Evolutionary conservation across 2,329 filamentous ascomycete species (phyloP), one percentile per base, ranked within the genome.

Genomic region (Thelonectria rubi): DNA sequence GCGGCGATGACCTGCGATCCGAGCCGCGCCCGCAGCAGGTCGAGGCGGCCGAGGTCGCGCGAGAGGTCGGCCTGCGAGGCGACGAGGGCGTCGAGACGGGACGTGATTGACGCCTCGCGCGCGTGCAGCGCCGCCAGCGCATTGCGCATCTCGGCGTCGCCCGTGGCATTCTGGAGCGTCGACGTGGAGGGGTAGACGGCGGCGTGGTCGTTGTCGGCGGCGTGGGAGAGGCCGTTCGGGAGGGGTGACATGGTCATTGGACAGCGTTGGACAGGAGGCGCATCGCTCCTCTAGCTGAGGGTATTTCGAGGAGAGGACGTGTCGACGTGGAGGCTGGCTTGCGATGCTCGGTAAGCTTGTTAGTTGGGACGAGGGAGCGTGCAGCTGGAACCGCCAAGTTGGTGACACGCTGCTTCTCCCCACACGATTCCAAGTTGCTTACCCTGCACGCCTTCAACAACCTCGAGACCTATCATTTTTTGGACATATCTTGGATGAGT

Each of bases 1-100:
- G 93, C 91, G 51, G 91, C 90, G 72, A 94, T 91, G 52, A 91
- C 91, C 74, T 98, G 95, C 5, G 93, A 88, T 60, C 93, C 93
- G 32, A 98, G 86, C 65, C 94, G 91, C 43, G 94, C 94, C 68
- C 95, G 91, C 56, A 97, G 85, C 30, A 97, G 84, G 77, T 99
- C 95, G 65, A 99, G 85, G 17, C 94, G 91, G 63, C 89, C 89
- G 52, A 99, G 84, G 72, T 97, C 93, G 67, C 93, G 91, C 18
- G 91, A 90, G 51, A 99, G 86, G 73, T 97, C 91, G 63, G 92
- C 88, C 75, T 98, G 93, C 1, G 92, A 93, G 64, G 90, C 87
- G 50, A 97, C 81, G 55, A 97, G 86, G 54, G 85, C 82, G 76
- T 94, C 88, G 46, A 98, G 88, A 47, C 88, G 90, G 56, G 84